These are phyloP conservation scores for Pseudocercospora vitis DNA, from an alignment of 2,329 filamentous ascomycete species.

Conservation along the genomic window DNA sequence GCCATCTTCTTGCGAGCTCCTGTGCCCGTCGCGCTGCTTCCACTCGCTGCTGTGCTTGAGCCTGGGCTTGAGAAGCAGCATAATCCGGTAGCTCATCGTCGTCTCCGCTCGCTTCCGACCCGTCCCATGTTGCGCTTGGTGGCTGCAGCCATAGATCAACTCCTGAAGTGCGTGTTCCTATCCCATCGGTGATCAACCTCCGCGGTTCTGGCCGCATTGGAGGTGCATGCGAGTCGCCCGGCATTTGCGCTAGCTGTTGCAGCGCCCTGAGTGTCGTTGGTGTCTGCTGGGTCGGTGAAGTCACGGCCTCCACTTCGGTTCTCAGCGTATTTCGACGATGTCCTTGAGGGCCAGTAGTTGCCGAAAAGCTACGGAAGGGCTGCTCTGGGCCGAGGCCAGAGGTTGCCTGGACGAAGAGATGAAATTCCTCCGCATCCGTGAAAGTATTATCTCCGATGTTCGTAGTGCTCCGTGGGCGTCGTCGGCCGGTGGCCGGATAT, in stretches of 20 bases:
- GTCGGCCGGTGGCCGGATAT: constrained; percentile 21
- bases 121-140: constrained; percentile 15
- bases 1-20: constrained; percentile 49
- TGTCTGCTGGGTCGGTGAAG: constrained; percentile 30
- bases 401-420: constrained; percentile 37
- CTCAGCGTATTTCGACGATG: constrained; percentile 1
- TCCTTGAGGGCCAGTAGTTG: constrained; percentile 1
- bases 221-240: constrained; percentile 11
- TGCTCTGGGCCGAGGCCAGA: constrained; percentile 34
- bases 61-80: constrained; percentile 50
- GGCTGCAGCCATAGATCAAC: constrained; percentile 29
- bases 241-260: constrained; percentile 32
- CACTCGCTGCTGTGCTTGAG: constrained; percentile 40
- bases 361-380: constrained; percentile 16
- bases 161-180: constrained; percentile 7
- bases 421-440: constrained; percentile 34
- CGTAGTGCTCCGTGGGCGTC: constrained; percentile 18
- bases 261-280: constrained; percentile 31
- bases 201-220: constrained; percentile 12
- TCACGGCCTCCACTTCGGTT: constrained; percentile 7
- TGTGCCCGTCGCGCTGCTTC: constrained; percentile 47
- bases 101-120: constrained; percentile 25
- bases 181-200: constrained; percentile 2
- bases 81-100: constrained; percentile 50
- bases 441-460: constrained; percentile 30